Evolutionary conservation across 2,329 filamentous ascomycete species (phyloP).

Genomic region (Endothia cerciana): DNA sequence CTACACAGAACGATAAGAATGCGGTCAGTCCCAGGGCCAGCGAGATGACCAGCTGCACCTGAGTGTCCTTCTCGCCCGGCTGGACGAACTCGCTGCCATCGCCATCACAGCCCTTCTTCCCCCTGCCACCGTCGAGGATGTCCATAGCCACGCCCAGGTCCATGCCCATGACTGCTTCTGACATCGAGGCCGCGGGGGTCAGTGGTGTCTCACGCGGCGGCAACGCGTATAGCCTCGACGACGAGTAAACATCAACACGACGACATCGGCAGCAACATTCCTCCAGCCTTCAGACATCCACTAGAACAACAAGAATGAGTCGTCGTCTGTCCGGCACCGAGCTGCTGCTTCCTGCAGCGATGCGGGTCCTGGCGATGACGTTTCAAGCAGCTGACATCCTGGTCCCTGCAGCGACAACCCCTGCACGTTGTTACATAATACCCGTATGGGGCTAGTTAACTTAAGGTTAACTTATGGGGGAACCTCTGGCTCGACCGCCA

Average conservation of each 20-base stretch:
- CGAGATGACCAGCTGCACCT: conserved; percentile 74
- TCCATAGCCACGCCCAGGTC: conserved; percentile 15
- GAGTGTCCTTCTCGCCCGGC: conserved; percentile 50
- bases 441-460: no score
- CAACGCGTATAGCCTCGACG: not conserved
- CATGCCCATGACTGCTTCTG: not conserved
- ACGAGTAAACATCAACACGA: not conserved
- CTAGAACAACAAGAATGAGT: not conserved
- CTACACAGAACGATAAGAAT: conserved; percentile 76
- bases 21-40: conserved; percentile 69
- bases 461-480: no score
- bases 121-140: conserved; percentile 20
- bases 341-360: conserved; percentile 5
- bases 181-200: not conserved
- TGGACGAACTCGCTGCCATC: conserved; percentile 36
- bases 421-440: no score
- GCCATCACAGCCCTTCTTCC: conserved; percentile 28
- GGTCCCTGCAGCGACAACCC: not conserved
- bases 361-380: conserved; percentile 8
- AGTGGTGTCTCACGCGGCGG: not conserved
- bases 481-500: no score
- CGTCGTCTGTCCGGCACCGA: not conserved
- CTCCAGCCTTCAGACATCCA: not conserved
- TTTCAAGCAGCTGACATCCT: not conserved
- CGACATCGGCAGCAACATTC: not conserved